Evolutionary conservation across 352 stramenopile genomes (phyloP).

Genomic region (Thalassiosira mediterranea): DNA sequence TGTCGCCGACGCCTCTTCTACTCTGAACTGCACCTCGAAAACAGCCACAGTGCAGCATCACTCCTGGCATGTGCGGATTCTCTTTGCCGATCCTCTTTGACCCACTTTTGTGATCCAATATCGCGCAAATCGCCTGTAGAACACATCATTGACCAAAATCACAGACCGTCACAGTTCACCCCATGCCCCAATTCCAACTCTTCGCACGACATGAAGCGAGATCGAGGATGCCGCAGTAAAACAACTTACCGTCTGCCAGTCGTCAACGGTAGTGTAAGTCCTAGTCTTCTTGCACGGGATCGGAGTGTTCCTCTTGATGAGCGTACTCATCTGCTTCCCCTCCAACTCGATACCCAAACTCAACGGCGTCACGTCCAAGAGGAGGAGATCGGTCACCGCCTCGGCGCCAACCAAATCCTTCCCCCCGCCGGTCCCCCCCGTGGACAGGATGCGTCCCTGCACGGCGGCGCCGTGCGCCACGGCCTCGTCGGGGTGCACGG

Average conservation of each 20-base stretch:
- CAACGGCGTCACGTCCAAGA: constrained; percentile 84
- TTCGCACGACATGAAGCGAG: too few relatives aligned
- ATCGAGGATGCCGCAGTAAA: too few relatives aligned
- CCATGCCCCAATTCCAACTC: too few relatives aligned
- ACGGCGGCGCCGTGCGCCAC: constrained; percentile 81
- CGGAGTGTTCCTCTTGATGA: constrained; percentile 84
- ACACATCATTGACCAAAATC: too few relatives aligned
- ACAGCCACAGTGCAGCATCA: too few relatives aligned
- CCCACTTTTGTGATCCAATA: too few relatives aligned
- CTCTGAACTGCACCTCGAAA: too few relatives aligned
- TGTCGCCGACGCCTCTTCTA: too few relatives aligned
- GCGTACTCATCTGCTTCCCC: constrained; percentile 76
- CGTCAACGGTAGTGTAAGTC: constrained; percentile 82
- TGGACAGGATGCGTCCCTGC: constrained; percentile 74
- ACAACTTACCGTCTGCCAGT: constrained; percentile 86
- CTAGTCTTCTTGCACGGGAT: constrained; percentile 83
- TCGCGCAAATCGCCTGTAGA: too few relatives aligned
- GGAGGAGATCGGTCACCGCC: constrained; percentile 72
- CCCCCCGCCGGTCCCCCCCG: constrained; percentile 70
- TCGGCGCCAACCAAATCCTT: constrained; percentile 67
- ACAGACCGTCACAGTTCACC: too few relatives aligned
- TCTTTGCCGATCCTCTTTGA: too few relatives aligned
- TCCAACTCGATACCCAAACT: constrained; percentile 83
- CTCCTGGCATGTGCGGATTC: too few relatives aligned
- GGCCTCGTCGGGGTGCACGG: constrained; percentile 78